These are phyloP conservation scores for Amoebophrya sp. DNA, from an alignment of 169 alveolate species.

Conservation along the genomic window DNA sequence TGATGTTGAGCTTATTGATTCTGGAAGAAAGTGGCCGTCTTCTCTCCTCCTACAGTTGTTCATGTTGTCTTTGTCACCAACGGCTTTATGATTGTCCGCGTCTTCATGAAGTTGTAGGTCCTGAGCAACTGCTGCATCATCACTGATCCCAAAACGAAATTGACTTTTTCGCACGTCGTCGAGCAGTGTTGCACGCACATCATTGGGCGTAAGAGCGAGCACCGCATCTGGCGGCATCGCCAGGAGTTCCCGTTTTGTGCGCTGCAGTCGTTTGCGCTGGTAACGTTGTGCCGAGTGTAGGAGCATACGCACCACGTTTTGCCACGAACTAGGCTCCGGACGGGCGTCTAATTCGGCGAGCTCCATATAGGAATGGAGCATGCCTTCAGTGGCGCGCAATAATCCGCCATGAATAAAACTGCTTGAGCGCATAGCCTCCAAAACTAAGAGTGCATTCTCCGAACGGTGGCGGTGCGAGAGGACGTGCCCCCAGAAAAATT, in stretches of 20 bases:
- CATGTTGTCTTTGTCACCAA: background rate
- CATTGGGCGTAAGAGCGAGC: background rate
- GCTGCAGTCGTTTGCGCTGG: background rate
- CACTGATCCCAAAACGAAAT: background rate
- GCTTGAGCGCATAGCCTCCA: background rate
- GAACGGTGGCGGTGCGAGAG: slow-evolving; percentile 20
- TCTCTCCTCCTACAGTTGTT: too few species aligned
- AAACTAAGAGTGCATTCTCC: background rate
- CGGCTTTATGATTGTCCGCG: too few species aligned
- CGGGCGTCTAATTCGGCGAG: background rate
- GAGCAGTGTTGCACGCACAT: background rate
- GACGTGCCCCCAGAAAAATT: slow-evolving; percentile 13
- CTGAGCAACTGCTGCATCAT: background rate
- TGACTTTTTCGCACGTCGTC: background rate
- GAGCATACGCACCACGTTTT: background rate
- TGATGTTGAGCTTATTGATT: too few species aligned
- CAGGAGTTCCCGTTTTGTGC: background rate
- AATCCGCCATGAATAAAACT: background rate
- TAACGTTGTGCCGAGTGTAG: background rate
- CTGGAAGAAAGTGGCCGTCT: background rate
- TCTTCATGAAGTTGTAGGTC: too few species aligned
- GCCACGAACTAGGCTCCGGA: background rate
- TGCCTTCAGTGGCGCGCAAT: background rate
- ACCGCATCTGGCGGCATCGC: background rate
- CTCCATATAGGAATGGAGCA: background rate